Percentiles rank a stretch among this genome's conserved stretches.
phyloP scores from a whole-genome alignment of 1,139 yeast genomes.

The Lizanozyma gosingica region DNA sequence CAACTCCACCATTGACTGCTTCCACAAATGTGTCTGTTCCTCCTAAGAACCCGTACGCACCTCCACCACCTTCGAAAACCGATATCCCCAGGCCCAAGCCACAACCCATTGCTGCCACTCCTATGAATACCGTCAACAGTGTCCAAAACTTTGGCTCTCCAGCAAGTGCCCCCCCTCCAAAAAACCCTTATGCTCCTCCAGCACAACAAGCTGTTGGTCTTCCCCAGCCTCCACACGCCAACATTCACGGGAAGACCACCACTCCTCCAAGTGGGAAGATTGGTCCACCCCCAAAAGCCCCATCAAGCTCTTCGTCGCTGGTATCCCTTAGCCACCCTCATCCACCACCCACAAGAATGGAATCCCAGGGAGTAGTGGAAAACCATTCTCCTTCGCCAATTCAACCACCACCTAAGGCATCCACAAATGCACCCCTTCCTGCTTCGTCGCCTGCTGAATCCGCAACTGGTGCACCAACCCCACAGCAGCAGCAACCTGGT shows the following conservation, averaged over 20 bases:
- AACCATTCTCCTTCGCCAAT: constrained; percentile 8
- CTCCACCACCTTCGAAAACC: constrained; percentile 11
- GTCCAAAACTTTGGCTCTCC: constrained; percentile 7
- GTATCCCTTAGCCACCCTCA: constrained; percentile 10
- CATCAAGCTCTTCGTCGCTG: not conserved
- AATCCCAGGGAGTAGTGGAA: constrained; percentile 6
- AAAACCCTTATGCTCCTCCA: constrained; percentile 36
- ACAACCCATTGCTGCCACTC: constrained; percentile 10
- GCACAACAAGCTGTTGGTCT: constrained; percentile 11
- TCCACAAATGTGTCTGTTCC: constrained; percentile 12
- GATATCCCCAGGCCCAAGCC: constrained; percentile 2
- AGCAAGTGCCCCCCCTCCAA: constrained; percentile 21
- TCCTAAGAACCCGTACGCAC: constrained; percentile 30
- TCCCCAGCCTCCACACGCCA: constrained; percentile 5
- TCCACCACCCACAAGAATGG: constrained; percentile 18
- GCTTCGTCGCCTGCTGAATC: constrained; percentile 11
- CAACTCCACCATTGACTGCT: constrained; percentile 7
- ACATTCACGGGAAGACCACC: not conserved
- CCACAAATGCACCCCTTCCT: constrained; percentile 5
- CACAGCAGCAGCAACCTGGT: constrained; percentile 14
- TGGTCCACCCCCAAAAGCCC: constrained; percentile 12
- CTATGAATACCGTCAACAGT: constrained; percentile 6
- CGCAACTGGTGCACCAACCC: constrained; percentile 13
- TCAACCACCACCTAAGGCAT: constrained; percentile 5
- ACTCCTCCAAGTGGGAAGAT: not conserved